These are phyloP conservation scores for Penicillium sp. DNA, from an alignment of 2,329 filamentous ascomycete genomes.

Conservation along the genomic window DNA sequence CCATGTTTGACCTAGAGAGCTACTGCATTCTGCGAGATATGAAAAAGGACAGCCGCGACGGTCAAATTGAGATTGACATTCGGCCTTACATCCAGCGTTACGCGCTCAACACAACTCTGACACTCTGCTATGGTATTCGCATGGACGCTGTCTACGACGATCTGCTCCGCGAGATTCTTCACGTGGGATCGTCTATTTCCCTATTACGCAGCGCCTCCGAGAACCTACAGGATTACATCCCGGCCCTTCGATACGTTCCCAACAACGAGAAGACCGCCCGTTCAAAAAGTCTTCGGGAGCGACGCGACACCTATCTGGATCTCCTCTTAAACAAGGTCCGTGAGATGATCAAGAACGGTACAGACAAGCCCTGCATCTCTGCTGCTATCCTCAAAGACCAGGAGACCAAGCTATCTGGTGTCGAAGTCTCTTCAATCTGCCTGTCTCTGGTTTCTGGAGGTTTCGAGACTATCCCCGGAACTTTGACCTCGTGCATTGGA, in stretches of 20 bases:
- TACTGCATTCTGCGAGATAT: conserved; percentile 67
- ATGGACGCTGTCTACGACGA: conserved; percentile 66
- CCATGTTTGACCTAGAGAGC: conserved; percentile 72
- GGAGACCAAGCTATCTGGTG: conserved; percentile 62
- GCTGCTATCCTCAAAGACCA: conserved; percentile 65
- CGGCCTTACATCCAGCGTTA: conserved; percentile 67
- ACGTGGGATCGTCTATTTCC: conserved; percentile 68
- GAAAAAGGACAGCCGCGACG: conserved; percentile 58
- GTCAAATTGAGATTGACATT: conserved; percentile 61
- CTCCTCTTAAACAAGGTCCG: conserved; percentile 55
- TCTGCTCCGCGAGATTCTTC: conserved; percentile 66
- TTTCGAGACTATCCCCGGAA: conserved; percentile 72
- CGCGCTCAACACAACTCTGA: conserved; percentile 69
- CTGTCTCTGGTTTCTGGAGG: conserved; percentile 73
- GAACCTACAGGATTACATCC: conserved; percentile 76
- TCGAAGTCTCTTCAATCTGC: conserved; percentile 71
- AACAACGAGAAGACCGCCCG: conserved; percentile 55
- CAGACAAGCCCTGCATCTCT: conserved; percentile 62
- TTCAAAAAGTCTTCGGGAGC: conserved; percentile 59
- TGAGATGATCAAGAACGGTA: conserved; percentile 56
- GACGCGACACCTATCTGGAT: conserved; percentile 63
- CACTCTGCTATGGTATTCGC: conserved; percentile 71
- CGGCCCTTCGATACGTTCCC: conserved; percentile 59
- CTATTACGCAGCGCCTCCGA: conserved; percentile 70
- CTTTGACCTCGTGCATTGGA: conserved; percentile 69